Base-by-base conservation (phyloP, 495 filamentous ascomycete species). In the Penicillium desertorum region DNA sequence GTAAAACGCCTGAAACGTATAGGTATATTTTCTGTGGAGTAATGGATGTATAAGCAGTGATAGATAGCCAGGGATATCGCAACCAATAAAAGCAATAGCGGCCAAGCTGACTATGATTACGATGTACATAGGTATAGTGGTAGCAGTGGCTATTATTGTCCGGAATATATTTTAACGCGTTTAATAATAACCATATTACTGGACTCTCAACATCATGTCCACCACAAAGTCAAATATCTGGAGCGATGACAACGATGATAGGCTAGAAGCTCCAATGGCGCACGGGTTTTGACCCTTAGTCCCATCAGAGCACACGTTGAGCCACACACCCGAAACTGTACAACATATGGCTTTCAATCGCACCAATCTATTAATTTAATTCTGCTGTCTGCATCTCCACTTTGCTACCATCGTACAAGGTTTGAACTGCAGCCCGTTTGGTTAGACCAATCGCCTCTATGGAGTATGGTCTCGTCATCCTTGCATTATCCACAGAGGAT, bases 361-460 rank as follows among this genome's bases (percentile, higher is more conserved):
- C 37, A 34, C 59, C 55, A 62, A 59, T 59, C 60, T 48, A 59
- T 59, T 54, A 45, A 45, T 44, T 16, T 22, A 34, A 54, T 23
- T 23, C 12, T 27, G 50, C 41, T 14, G 11, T 51, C 49, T 29
- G 34, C 22, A 43, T 49, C 45, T 52, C 59, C 46, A 58, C 54
- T 48, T 54, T 56, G 49, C 36, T 44, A 36, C 39, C 44, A 39
- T 43, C 51, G 14, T 27, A 44, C 45, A 42, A 36, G 37, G 52
- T 23, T 23, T 54, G 17, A 54, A 51, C 46, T 56, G 52, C 29
- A 59, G 27, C 19, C 48, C 49, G 36, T 49, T 32, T 20, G 47
- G 58, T 59, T 61, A 56, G 59, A 45, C 66, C 66, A 66, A 68
- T 68, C 53, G 63, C 49, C 58, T 60, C 56, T 63, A 14, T 11